Evolutionary conservation across 2,329 filamentous ascomycete species (phyloP).

Genomic region (Arthrobotrys conoides): DNA sequence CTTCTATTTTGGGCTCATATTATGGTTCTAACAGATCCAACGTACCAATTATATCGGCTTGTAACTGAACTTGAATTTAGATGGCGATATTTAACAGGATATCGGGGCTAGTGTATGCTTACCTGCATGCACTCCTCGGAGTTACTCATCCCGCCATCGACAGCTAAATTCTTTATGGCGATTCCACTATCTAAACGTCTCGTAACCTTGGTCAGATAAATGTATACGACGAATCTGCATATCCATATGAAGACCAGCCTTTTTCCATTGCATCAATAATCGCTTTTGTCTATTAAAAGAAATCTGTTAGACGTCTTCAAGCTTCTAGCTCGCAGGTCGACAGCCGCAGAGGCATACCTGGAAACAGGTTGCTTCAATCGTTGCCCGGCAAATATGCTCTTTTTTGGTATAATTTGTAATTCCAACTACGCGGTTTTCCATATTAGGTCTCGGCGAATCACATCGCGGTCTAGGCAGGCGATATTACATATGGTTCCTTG

Average conservation of each 20-base stretch:
- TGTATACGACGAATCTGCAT: neutral
- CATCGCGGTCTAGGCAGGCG: neutral
- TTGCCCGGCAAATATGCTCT: slow-evolving; percentile 89
- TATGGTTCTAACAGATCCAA: neutral
- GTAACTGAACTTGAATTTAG: slow-evolving; percentile 72
- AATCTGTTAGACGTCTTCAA: neutral
- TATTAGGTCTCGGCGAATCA: slow-evolving; percentile 16
- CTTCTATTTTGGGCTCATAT: neutral
- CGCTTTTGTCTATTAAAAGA: slow-evolving; percentile 77
- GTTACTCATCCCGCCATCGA: slow-evolving; percentile 91
- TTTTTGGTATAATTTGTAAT: slow-evolving; percentile 87
- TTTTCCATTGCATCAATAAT: slow-evolving; percentile 93
- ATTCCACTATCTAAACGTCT: slow-evolving; percentile 76
- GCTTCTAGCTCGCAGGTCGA: neutral
- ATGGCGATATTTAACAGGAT: slow-evolving; percentile 58
- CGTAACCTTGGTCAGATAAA: neutral
- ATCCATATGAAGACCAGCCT: slow-evolving; percentile 14
- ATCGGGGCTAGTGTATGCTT: slow-evolving; percentile 63
- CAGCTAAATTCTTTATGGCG: slow-evolving; percentile 80
- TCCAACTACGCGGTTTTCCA: slow-evolving; percentile 72
- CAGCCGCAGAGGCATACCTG: slow-evolving; percentile 65
- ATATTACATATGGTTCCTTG: slow-evolving; percentile 82
- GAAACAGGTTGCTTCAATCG: slow-evolving; percentile 90
- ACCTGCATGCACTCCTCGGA: slow-evolving; percentile 89
- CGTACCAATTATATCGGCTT: slow-evolving; percentile 81